A percentile compares a stretch with the other conserved stretches of the same genome.
Conservation (phyloP, 2,329 filamentous ascomycete genomes). For the Neobulgaria alba region DNA sequence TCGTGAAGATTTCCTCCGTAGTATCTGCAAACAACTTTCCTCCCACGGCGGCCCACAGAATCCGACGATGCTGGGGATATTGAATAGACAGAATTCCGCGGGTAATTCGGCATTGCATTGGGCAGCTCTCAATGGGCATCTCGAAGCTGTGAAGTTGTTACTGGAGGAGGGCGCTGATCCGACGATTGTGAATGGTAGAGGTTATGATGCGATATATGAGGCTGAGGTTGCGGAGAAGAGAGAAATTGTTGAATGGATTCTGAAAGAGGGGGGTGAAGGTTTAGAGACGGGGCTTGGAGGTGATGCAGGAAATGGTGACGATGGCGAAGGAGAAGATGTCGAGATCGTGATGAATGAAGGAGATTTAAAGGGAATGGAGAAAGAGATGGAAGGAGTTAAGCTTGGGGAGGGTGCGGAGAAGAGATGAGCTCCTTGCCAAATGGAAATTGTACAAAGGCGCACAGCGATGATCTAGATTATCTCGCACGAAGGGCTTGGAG, state of each 20-base stretch:
- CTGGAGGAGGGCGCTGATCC: slow-evolving; percentile 71
- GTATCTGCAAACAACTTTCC: slow-evolving; percentile 36
- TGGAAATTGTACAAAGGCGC: too few species aligned
- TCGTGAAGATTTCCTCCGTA: slow-evolving; percentile 36
- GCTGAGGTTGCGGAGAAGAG: slow-evolving; percentile 62
- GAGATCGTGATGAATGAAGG: slow-evolving; percentile 9
- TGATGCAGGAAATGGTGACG: slow-evolving; percentile 15
- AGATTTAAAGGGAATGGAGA: neutral
- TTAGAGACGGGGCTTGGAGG: slow-evolving; percentile 29
- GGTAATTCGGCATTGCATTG: slow-evolving; percentile 92
- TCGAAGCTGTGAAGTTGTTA: slow-evolving; percentile 70
- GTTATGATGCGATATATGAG: slow-evolving; percentile 71
- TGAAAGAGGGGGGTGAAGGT: slow-evolving; percentile 32
- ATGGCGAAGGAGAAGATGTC: slow-evolving; percentile 9
- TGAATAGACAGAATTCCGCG: slow-evolving; percentile 66
- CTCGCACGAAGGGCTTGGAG: too few species aligned
- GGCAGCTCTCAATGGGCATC: slow-evolving; percentile 83
- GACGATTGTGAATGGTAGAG: slow-evolving; percentile 69
- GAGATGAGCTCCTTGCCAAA: neutral
- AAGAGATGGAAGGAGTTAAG: neutral
- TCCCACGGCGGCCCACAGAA: slow-evolving; percentile 21
- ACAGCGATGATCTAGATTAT: too few species aligned
- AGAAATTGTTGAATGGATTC: slow-evolving; percentile 49
- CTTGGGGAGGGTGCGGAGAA: neutral
- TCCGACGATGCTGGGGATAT: slow-evolving; percentile 35